Evolutionary conservation across 139 green algal genomes (phyloP).

Genomic region (Penium margaritaceum): DNA sequence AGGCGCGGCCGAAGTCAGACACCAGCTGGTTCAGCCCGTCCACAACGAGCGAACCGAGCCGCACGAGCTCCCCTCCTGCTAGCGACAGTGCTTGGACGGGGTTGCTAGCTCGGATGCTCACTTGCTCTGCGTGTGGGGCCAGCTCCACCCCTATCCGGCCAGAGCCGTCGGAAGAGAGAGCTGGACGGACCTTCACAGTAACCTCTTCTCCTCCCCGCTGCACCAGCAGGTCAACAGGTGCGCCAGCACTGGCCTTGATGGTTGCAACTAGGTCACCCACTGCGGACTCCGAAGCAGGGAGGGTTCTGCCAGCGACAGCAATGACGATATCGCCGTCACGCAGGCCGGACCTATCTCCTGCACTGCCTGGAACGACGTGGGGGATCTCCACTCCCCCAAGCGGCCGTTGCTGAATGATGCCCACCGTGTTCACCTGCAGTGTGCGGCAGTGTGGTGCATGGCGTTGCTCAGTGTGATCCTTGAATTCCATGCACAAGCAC

Average conservation of each 20-base stretch:
- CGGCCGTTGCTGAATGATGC: slow-evolving; percentile 28
- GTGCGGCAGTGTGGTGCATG: not conserved
- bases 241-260: slow-evolving; percentile 26
- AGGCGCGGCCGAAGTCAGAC: slow-evolving; percentile 43
- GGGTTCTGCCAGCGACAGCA: slow-evolving; percentile 47
- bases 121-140: slow-evolving; percentile 59
- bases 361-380: slow-evolving; percentile 40
- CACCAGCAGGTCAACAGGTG: slow-evolving; percentile 15
- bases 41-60: slow-evolving; percentile 52
- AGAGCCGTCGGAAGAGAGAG: slow-evolving; percentile 53
- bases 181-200: slow-evolving; percentile 9
- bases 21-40: slow-evolving; percentile 42
- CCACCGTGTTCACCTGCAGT: slow-evolving; percentile 47
- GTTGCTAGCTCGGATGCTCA: slow-evolving; percentile 39
- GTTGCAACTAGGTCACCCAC: slow-evolving; percentile 32
- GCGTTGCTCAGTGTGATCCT: not conserved
- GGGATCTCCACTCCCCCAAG: slow-evolving; percentile 30
- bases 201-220: no score
- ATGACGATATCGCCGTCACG: slow-evolving; percentile 66
- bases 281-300: slow-evolving; percentile 10
- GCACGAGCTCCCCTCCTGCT: slow-evolving; percentile 53
- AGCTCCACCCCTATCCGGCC: slow-evolving; percentile 85
- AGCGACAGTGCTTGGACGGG: slow-evolving; percentile 38
- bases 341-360: slow-evolving; percentile 63
- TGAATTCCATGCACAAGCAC: not conserved